Percentiles rank a stretch among this genome's conserved stretches.
These are phyloP conservation scores for Penicillium concentricum DNA, from an alignment of 2,329 filamentous ascomycete species.

Conservation along the genomic window DNA sequence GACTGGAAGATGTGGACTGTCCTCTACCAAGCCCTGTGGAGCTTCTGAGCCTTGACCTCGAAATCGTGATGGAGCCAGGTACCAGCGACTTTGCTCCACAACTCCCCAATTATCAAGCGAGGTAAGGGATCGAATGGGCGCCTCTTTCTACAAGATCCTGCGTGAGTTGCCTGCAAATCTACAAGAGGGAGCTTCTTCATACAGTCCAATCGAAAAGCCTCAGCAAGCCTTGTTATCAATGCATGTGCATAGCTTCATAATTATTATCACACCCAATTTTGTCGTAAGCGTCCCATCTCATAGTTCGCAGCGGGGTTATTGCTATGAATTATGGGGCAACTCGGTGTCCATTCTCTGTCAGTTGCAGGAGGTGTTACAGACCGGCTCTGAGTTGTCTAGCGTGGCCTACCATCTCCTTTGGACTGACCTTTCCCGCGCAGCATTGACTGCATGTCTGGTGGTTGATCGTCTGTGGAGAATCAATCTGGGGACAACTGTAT, in stretches of 20 bases:
- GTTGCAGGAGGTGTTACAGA: not conserved
- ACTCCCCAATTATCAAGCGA: slow-evolving; percentile 1
- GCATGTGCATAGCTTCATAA: not conserved
- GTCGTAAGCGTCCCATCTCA: not conserved
- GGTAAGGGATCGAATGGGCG: not conserved
- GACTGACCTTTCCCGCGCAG: not conserved
- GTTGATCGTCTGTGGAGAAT: not conserved
- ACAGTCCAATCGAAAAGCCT: not conserved
- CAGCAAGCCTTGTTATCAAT: not conserved
- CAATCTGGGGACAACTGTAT: not conserved
- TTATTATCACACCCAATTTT: not conserved
- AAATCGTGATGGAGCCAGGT: not conserved
- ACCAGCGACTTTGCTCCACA: not conserved
- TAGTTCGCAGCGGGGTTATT: not conserved
- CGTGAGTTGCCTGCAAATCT: not conserved
- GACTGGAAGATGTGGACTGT: not conserved
- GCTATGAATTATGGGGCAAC: not conserved
- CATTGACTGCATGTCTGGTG: not conserved
- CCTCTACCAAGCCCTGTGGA: not conserved
- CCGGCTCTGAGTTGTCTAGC: not conserved
- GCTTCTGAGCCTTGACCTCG: not conserved
- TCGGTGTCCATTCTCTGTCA: not conserved
- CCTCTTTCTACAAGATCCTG: not conserved
- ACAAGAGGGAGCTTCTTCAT: not conserved
- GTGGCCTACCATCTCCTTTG: not conserved